Evolutionary conservation across 2,329 filamentous ascomycete genomes (phyloP), one percentile per base, ranked within the genome.

Genomic region (Pseudogymnoascus destructans): DNA sequence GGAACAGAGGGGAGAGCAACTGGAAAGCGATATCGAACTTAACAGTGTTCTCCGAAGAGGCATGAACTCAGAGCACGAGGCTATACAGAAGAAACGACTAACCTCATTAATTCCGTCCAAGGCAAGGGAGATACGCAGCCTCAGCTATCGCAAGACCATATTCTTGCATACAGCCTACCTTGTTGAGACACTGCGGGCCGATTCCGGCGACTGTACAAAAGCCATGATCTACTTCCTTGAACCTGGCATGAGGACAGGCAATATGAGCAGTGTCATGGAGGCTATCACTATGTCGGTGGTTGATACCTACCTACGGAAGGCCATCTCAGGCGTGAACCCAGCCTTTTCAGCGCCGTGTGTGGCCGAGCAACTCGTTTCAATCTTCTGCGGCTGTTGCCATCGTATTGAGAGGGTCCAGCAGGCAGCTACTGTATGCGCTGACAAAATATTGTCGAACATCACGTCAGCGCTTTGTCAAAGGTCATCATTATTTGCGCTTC

Each of bases 1-100:
- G 1, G 89, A 95, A 68, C 87, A 95, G 68, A 84, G 90, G 60
- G 86, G 89, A 27, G 91, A 95, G 65, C 85, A 95, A 67, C 79
- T 93, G 8, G 93, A 98, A 71, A 96, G 91, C 69, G 93, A 97
- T 64, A 92, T 99, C 58, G 93, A 98, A 67, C 79, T 98, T 38
- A 97, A 98, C 67, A 95, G 90, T 0, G 87, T 97, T 15, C 77
- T 99, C 56, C 84, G 92, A 60, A 82, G 93, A 61, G 92, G 91
- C 15, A 88, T 89, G 75, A 89, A 83, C 62, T 81, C 84, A 5
- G 87, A 92, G 27, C 83, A 91, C 61, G 84, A 89, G 58, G 73
- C 82, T 1, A 80, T 86, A 62, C 90, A 95, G 69, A 96, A 95
- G 74, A 87, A 84, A 66, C 79, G 83, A 6, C 77, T 99, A 19